A percentile compares a stretch with the other conserved stretches of the same genome.
phyloP scores from a whole-genome alignment of 306 rosid genomes.

The Fagus crenata region DNA sequence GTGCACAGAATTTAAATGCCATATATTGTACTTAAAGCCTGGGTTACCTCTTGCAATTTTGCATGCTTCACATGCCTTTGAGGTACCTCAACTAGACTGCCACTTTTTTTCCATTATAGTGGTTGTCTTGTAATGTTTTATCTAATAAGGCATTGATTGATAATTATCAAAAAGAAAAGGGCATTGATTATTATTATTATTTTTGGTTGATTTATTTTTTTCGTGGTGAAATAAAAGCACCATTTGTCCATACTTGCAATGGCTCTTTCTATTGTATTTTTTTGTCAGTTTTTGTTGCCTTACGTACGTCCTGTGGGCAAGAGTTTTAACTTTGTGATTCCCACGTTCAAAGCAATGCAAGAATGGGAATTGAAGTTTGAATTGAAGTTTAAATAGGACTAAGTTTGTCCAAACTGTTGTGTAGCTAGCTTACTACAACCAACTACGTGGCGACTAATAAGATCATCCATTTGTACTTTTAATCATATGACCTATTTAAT shows the following conservation, averaged over 20 bases:
- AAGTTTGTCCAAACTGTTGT: too few species aligned
- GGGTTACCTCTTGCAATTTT: slow-evolving; percentile 49
- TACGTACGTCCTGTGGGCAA: neutral
- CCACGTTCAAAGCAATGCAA: neutral
- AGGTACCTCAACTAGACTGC: slow-evolving; percentile 29
- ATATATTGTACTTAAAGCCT: slow-evolving; percentile 17
- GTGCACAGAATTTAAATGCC: slow-evolving; percentile 51
- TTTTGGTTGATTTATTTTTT: neutral
- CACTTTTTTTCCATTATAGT: neutral
- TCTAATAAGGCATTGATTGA: neutral
- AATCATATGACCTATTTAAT: too few species aligned
- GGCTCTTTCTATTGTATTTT: neutral
- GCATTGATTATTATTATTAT: neutral
- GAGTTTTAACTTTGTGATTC: neutral
- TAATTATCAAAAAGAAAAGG: neutral
- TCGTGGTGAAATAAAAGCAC: neutral
- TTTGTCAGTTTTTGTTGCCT: too few species aligned
- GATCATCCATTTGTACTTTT: too few species aligned
- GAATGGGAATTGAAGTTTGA: neutral
- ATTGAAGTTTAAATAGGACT: neutral
- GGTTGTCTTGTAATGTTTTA: slow-evolving; percentile 3
- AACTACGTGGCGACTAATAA: too few species aligned
- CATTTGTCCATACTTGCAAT: neutral
- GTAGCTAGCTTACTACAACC: too few species aligned
- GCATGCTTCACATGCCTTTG: slow-evolving; percentile 35